Evolutionary conservation across 306 rosid species (phyloP).

Genomic region (Abrus pulchellus): DNA sequence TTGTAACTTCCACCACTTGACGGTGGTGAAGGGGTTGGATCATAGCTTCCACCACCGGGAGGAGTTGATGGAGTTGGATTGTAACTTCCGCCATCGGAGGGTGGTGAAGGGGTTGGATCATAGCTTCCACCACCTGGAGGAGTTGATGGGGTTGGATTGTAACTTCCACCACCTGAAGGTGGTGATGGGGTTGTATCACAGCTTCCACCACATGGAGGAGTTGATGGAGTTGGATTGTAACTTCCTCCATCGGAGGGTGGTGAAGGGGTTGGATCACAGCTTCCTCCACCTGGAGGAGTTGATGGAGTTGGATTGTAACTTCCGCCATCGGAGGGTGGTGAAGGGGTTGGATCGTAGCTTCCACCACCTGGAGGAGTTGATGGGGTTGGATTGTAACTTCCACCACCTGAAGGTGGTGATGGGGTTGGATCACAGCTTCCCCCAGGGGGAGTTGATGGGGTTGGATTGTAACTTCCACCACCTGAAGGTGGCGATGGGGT

Average conservation of each 20-base stretch:
- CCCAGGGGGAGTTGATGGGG: slow-evolving; percentile 41
- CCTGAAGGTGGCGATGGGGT: slow-evolving; percentile 56
- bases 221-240: slow-evolving; percentile 49
- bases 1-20: slow-evolving; percentile 44
- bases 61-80: slow-evolving; percentile 52
- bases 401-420: slow-evolving; percentile 60
- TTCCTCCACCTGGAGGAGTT: slow-evolving; percentile 49
- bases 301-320: slow-evolving; percentile 46
- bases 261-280: slow-evolving; percentile 62
- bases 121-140: slow-evolving; percentile 53
- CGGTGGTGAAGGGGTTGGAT: slow-evolving; percentile 67
- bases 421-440: slow-evolving; percentile 65
- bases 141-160: slow-evolving; percentile 50
- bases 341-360: slow-evolving; percentile 49
- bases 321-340: slow-evolving; percentile 51
- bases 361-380: slow-evolving; percentile 62
- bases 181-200: slow-evolving; percentile 61
- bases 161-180: slow-evolving; percentile 54
- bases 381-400: slow-evolving; percentile 67
- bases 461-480: slow-evolving; percentile 38
- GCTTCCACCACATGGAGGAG: slow-evolving; percentile 51
- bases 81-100: slow-evolving; percentile 48
- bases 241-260: slow-evolving; percentile 55
- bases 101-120: slow-evolving; percentile 63
- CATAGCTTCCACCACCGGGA: slow-evolving; percentile 52